phyloP scores from a whole-genome alignment of 108 stramenopile genomes.

The Nannochloropsis gaditana region DNA sequence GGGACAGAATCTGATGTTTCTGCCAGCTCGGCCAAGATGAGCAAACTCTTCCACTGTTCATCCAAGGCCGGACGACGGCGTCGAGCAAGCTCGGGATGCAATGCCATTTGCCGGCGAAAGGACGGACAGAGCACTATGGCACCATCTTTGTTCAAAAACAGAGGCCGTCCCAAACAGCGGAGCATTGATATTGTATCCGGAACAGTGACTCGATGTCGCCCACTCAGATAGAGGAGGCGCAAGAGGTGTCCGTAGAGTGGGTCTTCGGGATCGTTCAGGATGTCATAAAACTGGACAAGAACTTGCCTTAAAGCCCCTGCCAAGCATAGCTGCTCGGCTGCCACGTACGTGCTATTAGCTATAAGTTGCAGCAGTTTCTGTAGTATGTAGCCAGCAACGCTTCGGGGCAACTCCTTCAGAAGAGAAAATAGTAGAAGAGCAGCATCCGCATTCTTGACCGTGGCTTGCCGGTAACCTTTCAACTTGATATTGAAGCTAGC shows the following conservation, averaged over 20 bases:
- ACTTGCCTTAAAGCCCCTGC: constrained; percentile 8
- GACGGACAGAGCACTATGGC: constrained; percentile 7
- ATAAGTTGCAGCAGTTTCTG: not conserved
- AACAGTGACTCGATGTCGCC: not conserved
- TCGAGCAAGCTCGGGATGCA: not conserved
- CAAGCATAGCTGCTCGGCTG: not conserved
- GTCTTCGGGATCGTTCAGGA: constrained; percentile 15
- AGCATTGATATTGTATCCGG: not conserved
- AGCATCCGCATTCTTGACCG: not conserved
- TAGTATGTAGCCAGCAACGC: not conserved
- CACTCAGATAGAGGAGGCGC: constrained; percentile 7
- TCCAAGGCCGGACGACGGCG: not conserved
- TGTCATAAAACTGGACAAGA: constrained; percentile 14
- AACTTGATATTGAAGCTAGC: not conserved
- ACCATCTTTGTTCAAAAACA: constrained; percentile 10
- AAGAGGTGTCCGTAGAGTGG: constrained; percentile 9
- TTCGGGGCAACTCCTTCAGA: not conserved
- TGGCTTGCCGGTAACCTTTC: not conserved
- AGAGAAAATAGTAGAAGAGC: not conserved
- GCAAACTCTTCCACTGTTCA: not conserved
- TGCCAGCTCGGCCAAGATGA: constrained; percentile 2
- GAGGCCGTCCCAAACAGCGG: constrained; percentile 11
- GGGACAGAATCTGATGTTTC: not conserved
- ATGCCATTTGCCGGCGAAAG: not conserved
- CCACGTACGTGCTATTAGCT: constrained; percentile 17